A percentile compares a stretch with the other conserved stretches of the same genome.
Conservation (phyloP, 352 stramenopile genomes). For the Phytophthora cryptogea region DNA sequence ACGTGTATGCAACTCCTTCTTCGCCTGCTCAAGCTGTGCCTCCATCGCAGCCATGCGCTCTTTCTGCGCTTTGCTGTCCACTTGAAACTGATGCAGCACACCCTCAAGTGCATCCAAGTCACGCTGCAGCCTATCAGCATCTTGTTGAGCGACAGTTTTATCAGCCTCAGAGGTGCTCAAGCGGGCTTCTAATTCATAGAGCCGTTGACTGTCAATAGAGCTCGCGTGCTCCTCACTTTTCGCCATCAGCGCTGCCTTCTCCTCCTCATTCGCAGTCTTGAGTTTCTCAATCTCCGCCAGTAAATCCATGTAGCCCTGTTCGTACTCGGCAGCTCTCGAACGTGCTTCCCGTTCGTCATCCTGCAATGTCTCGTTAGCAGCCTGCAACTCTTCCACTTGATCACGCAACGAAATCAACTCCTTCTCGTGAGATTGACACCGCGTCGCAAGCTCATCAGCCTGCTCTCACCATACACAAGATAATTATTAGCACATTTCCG, state of each 20-base stretch:
- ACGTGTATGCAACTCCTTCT: slow-evolving; percentile 25
- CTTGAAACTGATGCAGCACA: slow-evolving; percentile 70
- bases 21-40: slow-evolving; percentile 38
- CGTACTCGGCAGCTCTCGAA: slow-evolving; percentile 58
- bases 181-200: slow-evolving; percentile 70
- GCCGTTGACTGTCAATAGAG: slow-evolving; percentile 54
- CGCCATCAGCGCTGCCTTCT: slow-evolving; percentile 53
- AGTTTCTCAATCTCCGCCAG: slow-evolving; percentile 54
- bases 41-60: slow-evolving; percentile 54
- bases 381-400: slow-evolving; percentile 34
- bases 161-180: slow-evolving; percentile 62
- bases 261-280: slow-evolving; percentile 50
- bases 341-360: slow-evolving; percentile 45
- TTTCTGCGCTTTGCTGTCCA: slow-evolving; percentile 58
- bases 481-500: not conserved
- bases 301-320: slow-evolving; percentile 67
- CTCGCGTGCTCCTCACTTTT: slow-evolving; percentile 52
- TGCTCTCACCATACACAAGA: slow-evolving; percentile 18
- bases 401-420: slow-evolving; percentile 38
- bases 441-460: slow-evolving; percentile 46
- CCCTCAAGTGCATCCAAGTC: slow-evolving; percentile 61
- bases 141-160: slow-evolving; percentile 60
- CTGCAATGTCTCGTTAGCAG: slow-evolving; percentile 45
- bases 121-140: slow-evolving; percentile 56
- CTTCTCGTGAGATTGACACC: slow-evolving; percentile 42